Evolutionary conservation across 306 rosid species (phyloP), one percentile per base, ranked within the genome.

Genomic region (Nissolia schottii): DNA sequence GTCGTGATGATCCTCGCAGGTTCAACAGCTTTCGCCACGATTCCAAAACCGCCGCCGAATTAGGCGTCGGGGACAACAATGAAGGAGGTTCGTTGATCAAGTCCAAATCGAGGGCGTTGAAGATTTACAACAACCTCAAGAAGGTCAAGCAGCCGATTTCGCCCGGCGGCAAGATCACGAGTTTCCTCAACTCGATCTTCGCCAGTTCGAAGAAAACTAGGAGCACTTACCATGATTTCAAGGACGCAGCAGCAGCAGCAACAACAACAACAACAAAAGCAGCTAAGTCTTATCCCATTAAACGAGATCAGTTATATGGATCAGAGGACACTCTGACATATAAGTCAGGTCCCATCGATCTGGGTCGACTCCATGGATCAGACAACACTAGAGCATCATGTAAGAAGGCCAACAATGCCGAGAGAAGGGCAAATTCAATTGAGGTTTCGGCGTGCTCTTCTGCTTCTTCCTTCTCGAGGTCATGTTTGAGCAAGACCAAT

Each of bases 71-170:
- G 2, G 76, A 32, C 59, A 51, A 66, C 2, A 75, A 73, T 0
- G 88, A 82, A 0, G 80, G 84, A 29, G n/a, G n/a, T n/a, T 18
- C 43, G 2, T 19, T 85, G 4, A 86, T 89, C 5, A 86, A 86
- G 46, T 85, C 89, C 9, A 89, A 94, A 76, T 91, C 91, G 1
- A 82, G 93, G 27, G 99, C 96, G 3, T 40, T 82, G 72, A 91
- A 82, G 90, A 87, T 95, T 69, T 91, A 95, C 79, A 71, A 68
- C 61, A 91, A 91, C 62, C 68, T 91, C 1, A 95, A 89, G 90
- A 91, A 95, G 66, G 85, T 87, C 79, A 95, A 95, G 76, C 96
- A 89, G 9, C 99, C 99, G 0, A 87, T 91, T 31, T 95, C 99
- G 0, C 99, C 99, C 0, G 97, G 97, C 3, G 97, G 89, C 0